phyloP scores from a whole-genome alignment of 805 yeast genomes.

The Starmerella potacharoeniae region DNA sequence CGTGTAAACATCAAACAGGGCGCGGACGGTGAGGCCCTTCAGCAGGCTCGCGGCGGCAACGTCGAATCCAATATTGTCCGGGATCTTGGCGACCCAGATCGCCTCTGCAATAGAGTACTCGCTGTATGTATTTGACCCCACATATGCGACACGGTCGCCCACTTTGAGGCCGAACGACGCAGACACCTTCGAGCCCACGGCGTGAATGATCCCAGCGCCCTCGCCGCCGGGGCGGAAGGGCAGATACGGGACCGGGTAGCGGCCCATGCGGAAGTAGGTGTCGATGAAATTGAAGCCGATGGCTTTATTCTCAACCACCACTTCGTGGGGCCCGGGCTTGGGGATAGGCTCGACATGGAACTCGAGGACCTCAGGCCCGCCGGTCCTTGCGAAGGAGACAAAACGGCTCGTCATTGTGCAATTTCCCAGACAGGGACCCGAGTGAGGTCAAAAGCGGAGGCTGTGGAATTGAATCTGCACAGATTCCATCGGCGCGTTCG shows the following conservation, averaged over 20 bases:
- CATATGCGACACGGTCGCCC: conserved; percentile 38
- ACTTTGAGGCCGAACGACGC: conserved; percentile 39
- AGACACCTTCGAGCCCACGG: conserved; percentile 37
- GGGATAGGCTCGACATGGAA: conserved; percentile 23
- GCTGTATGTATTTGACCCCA: conserved; percentile 66
- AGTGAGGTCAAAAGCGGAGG: no score
- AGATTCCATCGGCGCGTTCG: no score
- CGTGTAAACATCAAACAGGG: conserved; percentile 52
- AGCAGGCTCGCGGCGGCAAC: conserved; percentile 48
- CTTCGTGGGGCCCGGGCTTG: conserved; percentile 38
- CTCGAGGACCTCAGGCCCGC: conserved; percentile 50
- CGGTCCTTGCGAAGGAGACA: conserved; percentile 36
- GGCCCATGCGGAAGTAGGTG: conserved; percentile 66
- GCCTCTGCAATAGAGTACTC: conserved; percentile 45
- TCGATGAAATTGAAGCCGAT: conserved; percentile 80
- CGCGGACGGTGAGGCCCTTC: conserved; percentile 66
- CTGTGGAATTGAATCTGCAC: no score
- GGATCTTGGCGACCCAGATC: conserved; percentile 36
- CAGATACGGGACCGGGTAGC: conserved; percentile 42
- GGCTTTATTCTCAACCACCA: conserved; percentile 61
- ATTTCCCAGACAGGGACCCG: not conserved
- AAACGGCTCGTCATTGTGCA: conserved; percentile 7
- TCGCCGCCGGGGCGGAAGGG: conserved; percentile 68
- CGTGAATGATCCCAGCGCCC: conserved; percentile 41
- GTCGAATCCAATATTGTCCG: conserved; percentile 40